A percentile compares a stretch with the other conserved stretches of the same genome.
phyloP scores from a whole-genome alignment of 2,329 filamentous ascomycete genomes.

The Paracamarosporium sp. region DNA sequence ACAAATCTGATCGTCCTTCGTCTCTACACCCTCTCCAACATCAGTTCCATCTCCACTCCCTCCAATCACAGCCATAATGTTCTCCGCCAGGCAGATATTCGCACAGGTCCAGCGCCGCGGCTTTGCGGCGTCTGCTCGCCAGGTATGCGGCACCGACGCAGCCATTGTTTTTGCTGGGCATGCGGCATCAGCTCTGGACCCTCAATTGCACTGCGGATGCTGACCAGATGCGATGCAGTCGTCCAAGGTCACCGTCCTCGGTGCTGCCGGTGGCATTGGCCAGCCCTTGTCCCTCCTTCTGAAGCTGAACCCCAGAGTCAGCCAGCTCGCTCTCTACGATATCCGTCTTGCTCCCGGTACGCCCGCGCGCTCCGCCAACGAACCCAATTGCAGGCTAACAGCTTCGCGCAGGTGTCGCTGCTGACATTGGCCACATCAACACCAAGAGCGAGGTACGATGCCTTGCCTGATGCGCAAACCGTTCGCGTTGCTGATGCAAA shows the following conservation, averaged over 20 bases:
- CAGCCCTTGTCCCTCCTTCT: conserved; percentile 96
- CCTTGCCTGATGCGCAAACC: conserved; percentile 7
- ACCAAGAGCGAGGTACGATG: conserved; percentile 78
- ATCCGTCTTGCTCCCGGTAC: conserved; percentile 91
- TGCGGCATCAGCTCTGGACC: conserved; percentile 9
- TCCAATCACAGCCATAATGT: conserved; percentile 62
- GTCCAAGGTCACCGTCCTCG: conserved; percentile 97
- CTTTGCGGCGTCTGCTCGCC: conserved; percentile 60
- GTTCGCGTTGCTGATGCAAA: conserved; percentile 26
- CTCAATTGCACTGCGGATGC: conserved; percentile 24
- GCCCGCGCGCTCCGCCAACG: conserved; percentile 41
- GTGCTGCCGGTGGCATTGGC: conserved; percentile 96
- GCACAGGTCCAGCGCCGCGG: conserved; percentile 58
- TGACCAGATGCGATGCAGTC: conserved; percentile 63
- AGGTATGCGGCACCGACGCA: conserved; percentile 49
- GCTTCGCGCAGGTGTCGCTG: conserved; percentile 79
- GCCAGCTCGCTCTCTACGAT: conserved; percentile 95
- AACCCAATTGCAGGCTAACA: conserved; percentile 24
- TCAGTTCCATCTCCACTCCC: conserved; percentile 30
- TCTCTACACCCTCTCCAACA: conserved; percentile 26
- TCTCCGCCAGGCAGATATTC: conserved; percentile 65
- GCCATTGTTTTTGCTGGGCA: conserved; percentile 32
- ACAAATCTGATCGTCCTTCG: conserved; percentile 31
- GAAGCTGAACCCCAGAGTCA: conserved; percentile 97
- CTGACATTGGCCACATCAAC: conserved; percentile 98